phyloP scores from a whole-genome alignment of 2,329 filamentous ascomycete species.

The Penicillium sp. region DNA sequence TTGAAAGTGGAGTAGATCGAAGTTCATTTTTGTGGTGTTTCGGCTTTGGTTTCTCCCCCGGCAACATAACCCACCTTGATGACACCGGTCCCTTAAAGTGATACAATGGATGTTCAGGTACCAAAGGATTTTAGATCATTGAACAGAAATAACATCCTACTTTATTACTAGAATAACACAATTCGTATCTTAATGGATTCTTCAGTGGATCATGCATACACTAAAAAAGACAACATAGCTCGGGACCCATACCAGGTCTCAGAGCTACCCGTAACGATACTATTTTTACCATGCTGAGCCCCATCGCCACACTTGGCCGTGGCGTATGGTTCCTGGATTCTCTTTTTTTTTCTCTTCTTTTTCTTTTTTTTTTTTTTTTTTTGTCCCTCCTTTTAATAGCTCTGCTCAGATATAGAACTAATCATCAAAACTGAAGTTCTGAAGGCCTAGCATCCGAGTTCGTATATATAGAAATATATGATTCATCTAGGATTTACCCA shows the following conservation, averaged over 20 bases:
- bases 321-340: neutral
- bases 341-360: neutral
- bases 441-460: neutral
- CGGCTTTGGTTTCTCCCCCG: neutral
- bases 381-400: neutral
- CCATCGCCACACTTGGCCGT: neutral
- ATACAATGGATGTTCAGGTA: no score
- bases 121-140: neutral
- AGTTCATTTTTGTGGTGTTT: neutral
- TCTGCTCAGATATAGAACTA: neutral
- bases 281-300: constrained; percentile 6
- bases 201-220: neutral
- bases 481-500: neutral
- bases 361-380: neutral
- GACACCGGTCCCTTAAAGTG: neutral
- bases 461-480: neutral
- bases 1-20: neutral
- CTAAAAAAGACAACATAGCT: neutral
- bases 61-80: neutral
- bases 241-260: constrained; percentile 4
- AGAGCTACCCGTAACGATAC: neutral
- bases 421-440: no score
- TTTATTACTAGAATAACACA: no score
- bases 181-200: neutral
- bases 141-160: no score